Percentiles rank a stretch among this genome's conserved stretches.
Conservation (phyloP, 1,284 basidiomycete genomes). For the Rhodotorula sp. region DNA sequence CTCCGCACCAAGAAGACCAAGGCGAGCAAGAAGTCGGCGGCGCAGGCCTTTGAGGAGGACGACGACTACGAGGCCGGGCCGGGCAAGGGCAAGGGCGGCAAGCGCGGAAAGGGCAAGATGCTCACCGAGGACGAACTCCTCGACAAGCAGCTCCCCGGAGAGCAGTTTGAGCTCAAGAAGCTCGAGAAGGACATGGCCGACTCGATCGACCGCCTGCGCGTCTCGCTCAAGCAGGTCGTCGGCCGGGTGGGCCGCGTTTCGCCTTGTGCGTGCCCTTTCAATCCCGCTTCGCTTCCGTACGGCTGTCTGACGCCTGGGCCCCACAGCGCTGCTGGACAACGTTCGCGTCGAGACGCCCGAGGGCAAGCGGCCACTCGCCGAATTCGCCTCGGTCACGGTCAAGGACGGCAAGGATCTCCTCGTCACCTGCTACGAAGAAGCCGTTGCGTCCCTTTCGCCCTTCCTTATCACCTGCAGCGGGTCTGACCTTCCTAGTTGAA, state of each 20-base stretch:
- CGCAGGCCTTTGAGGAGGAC: slow-evolving; percentile 1
- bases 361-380: slow-evolving; percentile 33
- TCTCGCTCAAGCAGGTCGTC: slow-evolving; percentile 39
- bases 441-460: slow-evolving; percentile 15
- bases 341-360: slow-evolving; percentile 37
- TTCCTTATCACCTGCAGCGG: no score
- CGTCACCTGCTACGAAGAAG: slow-evolving; percentile 39
- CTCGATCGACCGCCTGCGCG: slow-evolving; percentile 32
- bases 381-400: slow-evolving; percentile 40
- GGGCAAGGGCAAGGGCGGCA: slow-evolving; percentile 24
- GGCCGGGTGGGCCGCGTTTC: slow-evolving; percentile 38
- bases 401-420: slow-evolving; percentile 39
- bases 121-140: slow-evolving; percentile 24
- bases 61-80: slow-evolving; percentile 9
- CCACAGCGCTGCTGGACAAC: slow-evolving; percentile 33
- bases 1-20: slow-evolving; percentile 35
- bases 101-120: slow-evolving; percentile 32
- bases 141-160: slow-evolving; percentile 30
- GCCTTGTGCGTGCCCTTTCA: slow-evolving; percentile 16
- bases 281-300: neutral
- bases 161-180: slow-evolving; percentile 31
- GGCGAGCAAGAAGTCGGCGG: slow-evolving; percentile 10
- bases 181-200: slow-evolving; percentile 34
- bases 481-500: no score
- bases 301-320: neutral